Percentiles rank a stretch among this genome's conserved stretches.
These are phyloP conservation scores for Trichoderma simmonsii DNA, from an alignment of 2,329 filamentous ascomycete genomes.

Conservation along the genomic window DNA sequence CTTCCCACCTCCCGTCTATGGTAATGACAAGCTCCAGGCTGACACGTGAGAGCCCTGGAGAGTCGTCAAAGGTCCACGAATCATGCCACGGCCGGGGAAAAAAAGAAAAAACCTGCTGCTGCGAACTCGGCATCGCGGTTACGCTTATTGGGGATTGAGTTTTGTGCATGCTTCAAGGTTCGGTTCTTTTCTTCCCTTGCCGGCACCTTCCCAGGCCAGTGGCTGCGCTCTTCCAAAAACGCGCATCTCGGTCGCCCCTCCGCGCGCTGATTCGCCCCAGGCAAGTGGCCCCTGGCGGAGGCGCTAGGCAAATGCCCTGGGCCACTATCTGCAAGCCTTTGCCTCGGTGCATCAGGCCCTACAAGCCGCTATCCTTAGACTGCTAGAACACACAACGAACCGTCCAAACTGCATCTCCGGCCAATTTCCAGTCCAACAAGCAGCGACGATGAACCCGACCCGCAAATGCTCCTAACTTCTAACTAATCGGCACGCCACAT, in stretches of 20 bases:
- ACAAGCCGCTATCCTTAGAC: not conserved
- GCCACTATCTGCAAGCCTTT: not conserved
- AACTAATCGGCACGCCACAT: conserved; percentile 6
- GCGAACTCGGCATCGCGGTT: not conserved
- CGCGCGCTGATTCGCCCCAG: conserved; percentile 6
- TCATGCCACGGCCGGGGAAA: not conserved
- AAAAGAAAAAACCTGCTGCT: not conserved
- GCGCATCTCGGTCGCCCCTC: not conserved
- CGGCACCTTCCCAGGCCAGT: not conserved
- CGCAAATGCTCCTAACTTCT: not conserved
- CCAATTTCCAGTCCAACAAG: conserved; percentile 9
- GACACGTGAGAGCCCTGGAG: not conserved
- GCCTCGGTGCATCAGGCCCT: not conserved
- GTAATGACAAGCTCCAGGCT: not conserved
- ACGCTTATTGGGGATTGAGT: conserved; percentile 12
- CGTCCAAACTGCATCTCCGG: not conserved
- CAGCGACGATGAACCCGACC: conserved; percentile 3
- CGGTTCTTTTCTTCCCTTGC: not conserved
- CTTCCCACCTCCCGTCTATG: not conserved
- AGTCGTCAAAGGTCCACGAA: not conserved
- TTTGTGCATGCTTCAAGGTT: conserved; percentile 8
- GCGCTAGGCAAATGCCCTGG: not conserved
- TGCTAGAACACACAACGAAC: too few species aligned
- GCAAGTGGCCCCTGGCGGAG: not conserved
- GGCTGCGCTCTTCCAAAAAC: conserved; percentile 9